Evolutionary conservation across 345 rosid genomes (phyloP).

Genomic region (Rubroshorea leprosula): DNA sequence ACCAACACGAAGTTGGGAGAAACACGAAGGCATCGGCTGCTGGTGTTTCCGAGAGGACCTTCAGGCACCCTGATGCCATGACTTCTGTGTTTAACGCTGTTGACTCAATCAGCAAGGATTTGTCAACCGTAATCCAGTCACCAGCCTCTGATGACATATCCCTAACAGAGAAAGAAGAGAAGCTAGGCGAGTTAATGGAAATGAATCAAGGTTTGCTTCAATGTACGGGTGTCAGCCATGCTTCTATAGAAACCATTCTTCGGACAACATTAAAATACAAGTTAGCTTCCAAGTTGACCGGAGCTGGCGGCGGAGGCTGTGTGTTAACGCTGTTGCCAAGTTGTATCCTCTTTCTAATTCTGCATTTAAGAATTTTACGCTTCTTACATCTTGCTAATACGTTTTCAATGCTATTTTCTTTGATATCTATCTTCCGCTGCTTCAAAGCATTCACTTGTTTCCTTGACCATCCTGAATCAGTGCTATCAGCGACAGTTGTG

Average conservation of each 20-base stretch:
- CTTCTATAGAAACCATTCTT: slow-evolving; percentile 73
- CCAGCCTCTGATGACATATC: slow-evolving; percentile 43
- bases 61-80: slow-evolving; percentile 72
- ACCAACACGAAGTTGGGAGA: slow-evolving; percentile 86
- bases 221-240: slow-evolving; percentile 89
- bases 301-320: slow-evolving; percentile 98
- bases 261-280: slow-evolving; percentile 68
- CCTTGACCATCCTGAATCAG: slow-evolving; percentile 45
- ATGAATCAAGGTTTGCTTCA: slow-evolving; percentile 91
- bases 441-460: slow-evolving; percentile 9
- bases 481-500: slow-evolving; percentile 44
- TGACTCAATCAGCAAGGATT: slow-evolving; percentile 69
- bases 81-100: slow-evolving; percentile 65
- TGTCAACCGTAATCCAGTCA: slow-evolving; percentile 50
- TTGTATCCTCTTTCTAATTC: slow-evolving; percentile 46
- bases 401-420: no score
- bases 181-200: slow-evolving; percentile 76
- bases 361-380: no score
- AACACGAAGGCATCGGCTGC: slow-evolving; percentile 87
- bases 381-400: no score
- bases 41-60: slow-evolving; percentile 74
- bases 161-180: slow-evolving; percentile 54
- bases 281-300: slow-evolving; percentile 81
- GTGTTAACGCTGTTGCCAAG: slow-evolving; percentile 79
- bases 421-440: no score